A percentile compares a stretch with the other conserved stretches of the same genome.
These are phyloP conservation scores for Apiotrichum brassicae DNA, from an alignment of 1,284 basidiomycete species.

Conservation along the genomic window DNA sequence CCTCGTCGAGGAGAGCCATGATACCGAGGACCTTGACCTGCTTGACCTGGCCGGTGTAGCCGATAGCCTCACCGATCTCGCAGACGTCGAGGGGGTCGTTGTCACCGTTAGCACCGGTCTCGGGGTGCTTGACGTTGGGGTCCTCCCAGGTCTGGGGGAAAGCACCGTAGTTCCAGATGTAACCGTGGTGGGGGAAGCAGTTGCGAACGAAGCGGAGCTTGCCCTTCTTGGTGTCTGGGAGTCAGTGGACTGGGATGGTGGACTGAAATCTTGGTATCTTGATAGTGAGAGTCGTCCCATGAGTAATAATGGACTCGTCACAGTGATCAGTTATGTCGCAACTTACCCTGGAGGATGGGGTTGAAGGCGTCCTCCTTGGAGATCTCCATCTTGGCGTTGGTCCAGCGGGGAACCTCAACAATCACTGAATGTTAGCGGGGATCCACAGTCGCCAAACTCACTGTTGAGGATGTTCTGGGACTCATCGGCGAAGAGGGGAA, in stretches of 20 bases:
- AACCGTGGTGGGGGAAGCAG: slow-evolving; percentile 94
- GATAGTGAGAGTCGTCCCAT: no score
- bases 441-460: not conserved
- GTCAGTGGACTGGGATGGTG: no score
- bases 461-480: slow-evolving; percentile 84
- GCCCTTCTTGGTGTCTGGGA: slow-evolving; percentile 54
- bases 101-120: slow-evolving; percentile 99
- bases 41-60: slow-evolving; percentile 96
- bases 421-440: slow-evolving; percentile 55
- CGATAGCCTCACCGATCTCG: slow-evolving; percentile 99
- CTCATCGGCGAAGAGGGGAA: slow-evolving; percentile 92
- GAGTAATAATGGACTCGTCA: no score
- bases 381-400: slow-evolving; percentile 99
- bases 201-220: slow-evolving; percentile 96
- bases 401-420: slow-evolving; percentile 98
- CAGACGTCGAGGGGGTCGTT: slow-evolving; percentile 99
- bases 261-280: no score
- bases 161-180: slow-evolving; percentile 95
- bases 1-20: slow-evolving; percentile 98
- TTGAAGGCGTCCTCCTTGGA: slow-evolving; percentile 96
- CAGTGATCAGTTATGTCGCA: no score
- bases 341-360: slow-evolving; percentile 83
- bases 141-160: slow-evolving; percentile 99
- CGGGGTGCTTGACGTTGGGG: slow-evolving; percentile 75
- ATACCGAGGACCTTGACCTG: slow-evolving; percentile 99